Percentiles rank a stretch among this genome's conserved stretches.
These are phyloP conservation scores for Centrapalus pauciflorus DNA, from an alignment of 129 eudicot genomes.

Conservation along the genomic window DNA sequence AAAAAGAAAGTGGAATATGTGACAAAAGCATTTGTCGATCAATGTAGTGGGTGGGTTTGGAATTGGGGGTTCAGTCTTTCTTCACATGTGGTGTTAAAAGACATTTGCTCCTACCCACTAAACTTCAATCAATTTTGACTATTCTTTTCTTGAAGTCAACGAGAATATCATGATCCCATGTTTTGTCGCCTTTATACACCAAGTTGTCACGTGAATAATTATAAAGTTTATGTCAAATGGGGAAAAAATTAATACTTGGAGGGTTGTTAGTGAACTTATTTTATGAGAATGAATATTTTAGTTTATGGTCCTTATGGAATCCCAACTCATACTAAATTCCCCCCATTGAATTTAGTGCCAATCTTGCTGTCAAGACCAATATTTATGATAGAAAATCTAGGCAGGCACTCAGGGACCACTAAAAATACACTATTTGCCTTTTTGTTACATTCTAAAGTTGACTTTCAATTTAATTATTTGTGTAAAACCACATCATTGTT, in stretches of 20 bases:
- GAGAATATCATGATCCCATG: slow-evolving; percentile 29
- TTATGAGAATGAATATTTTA: neutral
- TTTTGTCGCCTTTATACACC: slow-evolving; percentile 27
- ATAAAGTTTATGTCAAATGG: slow-evolving; percentile 7
- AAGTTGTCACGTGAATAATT: slow-evolving; percentile 37
- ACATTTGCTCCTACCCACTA: slow-evolving; percentile 34
- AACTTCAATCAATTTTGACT: slow-evolving; percentile 28
- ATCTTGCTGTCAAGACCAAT: too few relatives aligned
- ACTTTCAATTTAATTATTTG: too few relatives aligned
- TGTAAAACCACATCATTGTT: too few relatives aligned
- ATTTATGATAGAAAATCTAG: too few relatives aligned
- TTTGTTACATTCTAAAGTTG: too few relatives aligned
- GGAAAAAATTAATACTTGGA: neutral
- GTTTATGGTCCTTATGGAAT: neutral
- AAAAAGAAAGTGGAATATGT: slow-evolving; percentile 33
- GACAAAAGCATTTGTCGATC: slow-evolving; percentile 22
- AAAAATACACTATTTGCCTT: too few relatives aligned
- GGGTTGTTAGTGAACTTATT: slow-evolving; percentile 18
- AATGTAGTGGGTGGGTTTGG: too few relatives aligned
- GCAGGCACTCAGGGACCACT: too few relatives aligned
- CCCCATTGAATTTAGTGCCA: too few relatives aligned
- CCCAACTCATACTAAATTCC: too few relatives aligned
- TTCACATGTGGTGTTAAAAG: slow-evolving; percentile 30
- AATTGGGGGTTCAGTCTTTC: slow-evolving; percentile 21
- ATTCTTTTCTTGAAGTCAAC: slow-evolving; percentile 25